phyloP scores from a whole-genome alignment of 768 basidiomycete genomes.

The Artomyces pyxidatus region DNA sequence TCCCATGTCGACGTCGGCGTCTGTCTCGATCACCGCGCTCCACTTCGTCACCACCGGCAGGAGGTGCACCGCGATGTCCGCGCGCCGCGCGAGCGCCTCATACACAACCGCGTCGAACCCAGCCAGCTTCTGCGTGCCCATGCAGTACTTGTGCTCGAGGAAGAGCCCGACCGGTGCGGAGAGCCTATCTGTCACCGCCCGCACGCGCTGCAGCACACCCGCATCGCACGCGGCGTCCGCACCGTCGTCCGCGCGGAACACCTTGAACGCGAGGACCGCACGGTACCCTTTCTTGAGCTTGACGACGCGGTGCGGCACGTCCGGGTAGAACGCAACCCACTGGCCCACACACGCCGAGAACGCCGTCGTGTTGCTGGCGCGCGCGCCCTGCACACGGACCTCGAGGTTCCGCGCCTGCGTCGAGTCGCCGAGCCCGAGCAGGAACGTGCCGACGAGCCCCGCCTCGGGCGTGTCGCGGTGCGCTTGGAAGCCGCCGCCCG shows the following conservation, averaged over 20 bases:
- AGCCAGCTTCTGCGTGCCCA: conserved; percentile 18
- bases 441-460: conserved; percentile 26
- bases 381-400: neutral
- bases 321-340: conserved; percentile 28
- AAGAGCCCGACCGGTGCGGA: conserved; percentile 20
- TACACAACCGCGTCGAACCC: conserved; percentile 20
- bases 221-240: neutral
- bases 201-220: neutral
- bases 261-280: conserved; percentile 25
- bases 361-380: neutral
- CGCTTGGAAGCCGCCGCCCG: conserved; percentile 20
- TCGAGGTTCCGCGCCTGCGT: neutral
- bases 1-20: too few relatives aligned
- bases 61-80: conserved; percentile 14
- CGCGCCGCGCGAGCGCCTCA: conserved; percentile 5
- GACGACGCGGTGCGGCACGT: conserved; percentile 21
- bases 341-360: conserved; percentile 3
- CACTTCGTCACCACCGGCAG: conserved; percentile 16
- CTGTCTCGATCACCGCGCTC: neutral
- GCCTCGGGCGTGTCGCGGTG: conserved; percentile 24
- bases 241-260: too few relatives aligned
- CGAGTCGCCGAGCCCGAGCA: conserved; percentile 24
- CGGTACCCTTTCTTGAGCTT: conserved; percentile 14
- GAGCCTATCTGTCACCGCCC: conserved; percentile 9
- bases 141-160: conserved; percentile 21